Conservation (phyloP, 2,329 filamentous ascomycete genomes). For the Phyllosticta citribraziliensis region DNA sequence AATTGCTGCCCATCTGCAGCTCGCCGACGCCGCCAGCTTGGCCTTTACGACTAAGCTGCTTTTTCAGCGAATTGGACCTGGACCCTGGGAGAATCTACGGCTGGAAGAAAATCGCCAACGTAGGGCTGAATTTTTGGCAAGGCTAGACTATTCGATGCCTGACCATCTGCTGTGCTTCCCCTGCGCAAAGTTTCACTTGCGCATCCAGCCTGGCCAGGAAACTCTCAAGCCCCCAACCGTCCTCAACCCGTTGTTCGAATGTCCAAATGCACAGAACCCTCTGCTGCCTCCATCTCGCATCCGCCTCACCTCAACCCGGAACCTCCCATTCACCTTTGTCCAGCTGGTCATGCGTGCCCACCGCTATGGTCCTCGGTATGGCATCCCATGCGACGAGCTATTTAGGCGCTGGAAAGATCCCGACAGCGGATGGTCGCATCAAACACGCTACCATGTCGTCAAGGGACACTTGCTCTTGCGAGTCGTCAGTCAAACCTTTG, state of each 20-base stretch:
- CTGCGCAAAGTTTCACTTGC: constrained; percentile 46
- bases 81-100: constrained; percentile 30
- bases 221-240: constrained; percentile 43
- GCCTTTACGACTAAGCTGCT: constrained; percentile 41
- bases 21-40: constrained; percentile 40
- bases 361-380: constrained; percentile 38
- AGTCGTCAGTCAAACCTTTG: constrained; percentile 46
- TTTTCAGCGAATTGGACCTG: constrained; percentile 31
- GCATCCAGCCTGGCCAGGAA: constrained; percentile 44
- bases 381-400: constrained; percentile 38
- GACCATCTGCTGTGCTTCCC: constrained; percentile 50
- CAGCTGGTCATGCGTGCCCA: constrained; percentile 46
- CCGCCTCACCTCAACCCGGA: constrained; percentile 45
- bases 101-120: constrained; percentile 31
- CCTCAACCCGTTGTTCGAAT: constrained; percentile 47
- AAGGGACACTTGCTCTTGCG: constrained; percentile 48
- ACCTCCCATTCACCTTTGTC: constrained; percentile 48
- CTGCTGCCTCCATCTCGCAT: constrained; percentile 36
- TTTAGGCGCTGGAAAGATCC: constrained; percentile 45
- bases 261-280: constrained; percentile 43
- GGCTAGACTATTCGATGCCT: constrained; percentile 43
- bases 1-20: constrained; percentile 34
- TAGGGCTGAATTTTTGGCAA: constrained; percentile 41
- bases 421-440: constrained; percentile 43
- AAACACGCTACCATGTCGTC: constrained; percentile 42